phyloP scores from a whole-genome alignment of 768 basidiomycete species.

The Termitomyces sp. region DNA sequence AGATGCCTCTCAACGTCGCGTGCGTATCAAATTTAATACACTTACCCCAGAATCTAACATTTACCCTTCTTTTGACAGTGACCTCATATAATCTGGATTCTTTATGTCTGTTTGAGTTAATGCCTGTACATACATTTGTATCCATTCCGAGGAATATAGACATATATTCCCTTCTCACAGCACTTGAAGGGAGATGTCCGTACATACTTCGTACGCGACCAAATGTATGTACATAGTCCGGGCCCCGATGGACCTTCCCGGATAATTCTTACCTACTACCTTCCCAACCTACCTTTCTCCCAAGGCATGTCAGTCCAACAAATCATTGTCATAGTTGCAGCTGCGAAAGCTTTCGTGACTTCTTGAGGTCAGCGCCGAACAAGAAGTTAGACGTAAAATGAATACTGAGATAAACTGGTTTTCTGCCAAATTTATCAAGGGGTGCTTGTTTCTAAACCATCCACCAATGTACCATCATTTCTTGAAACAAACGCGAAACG shows the following conservation, averaged over 20 bases:
- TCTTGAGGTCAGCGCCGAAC: neutral
- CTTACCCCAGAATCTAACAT: neutral
- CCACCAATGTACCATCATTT: constrained; percentile 7
- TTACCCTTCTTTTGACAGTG: constrained; percentile 34
- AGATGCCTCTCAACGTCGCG: constrained; percentile 98
- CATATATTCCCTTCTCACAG: constrained; percentile 1
- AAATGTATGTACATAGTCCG: no score
- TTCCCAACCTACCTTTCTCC: no score
- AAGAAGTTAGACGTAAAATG: no score
- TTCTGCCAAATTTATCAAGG: no score
- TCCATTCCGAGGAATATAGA: constrained; percentile 6
- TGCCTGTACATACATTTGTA: constrained; percentile 9
- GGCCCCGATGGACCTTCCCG: no score
- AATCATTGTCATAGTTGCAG: neutral
- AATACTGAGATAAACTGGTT: no score
- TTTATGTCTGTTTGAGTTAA: constrained; percentile 3
- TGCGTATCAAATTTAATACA: constrained; percentile 28
- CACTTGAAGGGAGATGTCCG: no score
- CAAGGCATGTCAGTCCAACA: neutral
- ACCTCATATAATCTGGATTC: constrained; percentile 58
- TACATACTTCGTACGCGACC: no score
- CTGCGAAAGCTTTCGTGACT: neutral
- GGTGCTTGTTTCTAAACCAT: neutral
- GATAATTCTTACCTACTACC: no score
- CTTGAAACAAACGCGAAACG: constrained; percentile 2